Evolutionary conservation across 2,329 filamentous ascomycete genomes (phyloP), one percentile per base, ranked within the genome.

Genomic region (Truncatella angustata): DNA sequence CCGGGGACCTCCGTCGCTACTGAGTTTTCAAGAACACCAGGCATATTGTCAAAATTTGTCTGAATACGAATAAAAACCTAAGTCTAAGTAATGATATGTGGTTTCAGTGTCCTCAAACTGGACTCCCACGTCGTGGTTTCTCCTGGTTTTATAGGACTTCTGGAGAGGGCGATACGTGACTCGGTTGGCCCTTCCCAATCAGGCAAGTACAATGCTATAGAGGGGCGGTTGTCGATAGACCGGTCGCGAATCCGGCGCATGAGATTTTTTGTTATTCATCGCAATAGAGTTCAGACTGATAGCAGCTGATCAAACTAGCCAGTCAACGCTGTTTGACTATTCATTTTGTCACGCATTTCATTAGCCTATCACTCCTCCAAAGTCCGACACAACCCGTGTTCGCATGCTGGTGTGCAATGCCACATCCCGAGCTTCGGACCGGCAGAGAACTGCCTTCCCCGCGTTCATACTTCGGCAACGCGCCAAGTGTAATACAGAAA

Each of bases 1-100:
- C 71, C 71, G 53, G 71, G 71, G 42, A 73, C 66, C 64, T 70
- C 69, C 48, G 69, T 71, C 52, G 58, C 57, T 20, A 43, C 44
- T 24, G 35, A 12, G 34, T 36, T 39, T 24, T 37, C 34, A 26
- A 52, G 32, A 40, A 39, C 47, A 21, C 42, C 39, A 23, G 37
- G 39, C 48, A 46, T 51, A 43, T 9, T 47, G 24, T 32, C 12
- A 14, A 14, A 14, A n/a, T 28, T n/a, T 44, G 12, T 14, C n/a
- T 9, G 21, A 28, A 44, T 32, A 32, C 14, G 28, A 7, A 9
- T 32, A 14, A 14, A 9, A 32, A 9, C 7, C 14, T 7, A 32
- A 14, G 28, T 32, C 28, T 9, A 32, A 14, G 14, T 32, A 32
- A 2, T n/a, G n/a, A 32, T 32, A 32, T 9, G 28, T 32, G 7